phyloP scores from a whole-genome alignment of 352 stramenopile genomes.

The Pseudoperonospora humuli region DNA sequence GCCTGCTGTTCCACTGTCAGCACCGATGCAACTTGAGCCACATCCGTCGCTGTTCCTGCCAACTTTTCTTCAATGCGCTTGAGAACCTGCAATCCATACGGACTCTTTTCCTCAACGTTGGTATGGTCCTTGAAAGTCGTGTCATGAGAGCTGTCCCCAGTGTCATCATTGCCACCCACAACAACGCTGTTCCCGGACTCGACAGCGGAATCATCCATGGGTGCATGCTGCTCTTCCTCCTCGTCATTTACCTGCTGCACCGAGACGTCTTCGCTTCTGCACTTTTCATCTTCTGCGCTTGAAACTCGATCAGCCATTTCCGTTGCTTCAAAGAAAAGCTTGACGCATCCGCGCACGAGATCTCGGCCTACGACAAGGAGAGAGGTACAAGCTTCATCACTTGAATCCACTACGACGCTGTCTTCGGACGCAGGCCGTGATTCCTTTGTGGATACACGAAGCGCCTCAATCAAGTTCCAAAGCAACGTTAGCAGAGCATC shows the following conservation, averaged over 20 bases:
- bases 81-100: conserved; percentile 59
- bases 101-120: conserved; percentile 29
- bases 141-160: conserved; percentile 3
- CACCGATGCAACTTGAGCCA: conserved; percentile 14
- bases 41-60: conserved; percentile 37
- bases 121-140: neutral
- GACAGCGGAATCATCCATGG: conserved; percentile 2
- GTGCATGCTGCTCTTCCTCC: conserved; percentile 8
- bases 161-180: conserved; percentile 13
- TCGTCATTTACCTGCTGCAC: conserved; percentile 7
- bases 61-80: conserved; percentile 73
- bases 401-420: neutral
- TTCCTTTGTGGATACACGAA: conserved; percentile 9
- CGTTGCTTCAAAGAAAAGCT: conserved; percentile 61
- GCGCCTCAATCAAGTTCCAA: conserved; percentile 19
- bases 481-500: conserved; percentile 17
- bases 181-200: conserved; percentile 9
- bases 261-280: neutral
- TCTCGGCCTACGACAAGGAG: conserved; percentile 25
- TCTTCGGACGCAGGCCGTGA: neutral
- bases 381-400: conserved; percentile 1
- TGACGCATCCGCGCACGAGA: conserved; percentile 40
- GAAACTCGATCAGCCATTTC: conserved; percentile 54
- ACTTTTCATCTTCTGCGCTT: conserved; percentile 12
- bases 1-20: conserved; percentile 68